These are phyloP conservation scores for Lasiosphaeris hirsuta DNA, from an alignment of 495 filamentous ascomycete species.

Conservation along the genomic window DNA sequence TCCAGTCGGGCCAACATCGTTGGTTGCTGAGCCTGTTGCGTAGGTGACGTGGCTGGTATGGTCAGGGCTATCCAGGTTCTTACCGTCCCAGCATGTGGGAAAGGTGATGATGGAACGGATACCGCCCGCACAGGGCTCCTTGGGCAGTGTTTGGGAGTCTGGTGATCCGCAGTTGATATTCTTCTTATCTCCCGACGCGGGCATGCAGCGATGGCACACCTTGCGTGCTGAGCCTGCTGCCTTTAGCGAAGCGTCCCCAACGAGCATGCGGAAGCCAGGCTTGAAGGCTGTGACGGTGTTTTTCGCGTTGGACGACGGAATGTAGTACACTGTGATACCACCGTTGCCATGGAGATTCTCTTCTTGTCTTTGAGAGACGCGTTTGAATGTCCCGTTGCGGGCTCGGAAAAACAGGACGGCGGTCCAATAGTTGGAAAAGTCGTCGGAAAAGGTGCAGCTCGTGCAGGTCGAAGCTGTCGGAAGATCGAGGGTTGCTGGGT, in stretches of 20 bases:
- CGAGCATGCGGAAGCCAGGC: conserved; percentile 66
- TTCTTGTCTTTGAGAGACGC: conserved; percentile 24
- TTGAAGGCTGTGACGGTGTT: conserved; percentile 40
- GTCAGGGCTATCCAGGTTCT: conserved; percentile 30
- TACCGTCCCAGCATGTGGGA: conserved; percentile 23
- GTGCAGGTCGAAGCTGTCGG: conserved; percentile 25
- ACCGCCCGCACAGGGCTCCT: conserved; percentile 27
- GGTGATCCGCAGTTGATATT: conserved; percentile 21
- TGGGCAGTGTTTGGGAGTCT: conserved; percentile 27
- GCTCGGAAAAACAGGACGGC: conserved; percentile 33
- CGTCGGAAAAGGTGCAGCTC: conserved; percentile 30
- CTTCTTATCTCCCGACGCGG: conserved; percentile 12
- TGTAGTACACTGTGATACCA: conserved; percentile 41
- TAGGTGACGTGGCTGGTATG: conserved; percentile 38
- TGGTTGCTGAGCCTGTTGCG: conserved; percentile 23
- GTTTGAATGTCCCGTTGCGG: conserved; percentile 35
- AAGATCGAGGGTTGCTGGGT: conserved; percentile 25
- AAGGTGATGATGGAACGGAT: conserved; percentile 37
- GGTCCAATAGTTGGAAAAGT: conserved; percentile 40
- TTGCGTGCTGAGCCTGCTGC: conserved; percentile 28
- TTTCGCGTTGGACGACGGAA: conserved; percentile 29
- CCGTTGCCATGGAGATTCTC: conserved; percentile 19
- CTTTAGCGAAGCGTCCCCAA: conserved; percentile 52
- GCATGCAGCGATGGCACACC: conserved; percentile 35
- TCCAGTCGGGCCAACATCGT: conserved; percentile 18